phyloP scores from a whole-genome alignment of 2,329 filamentous ascomycete genomes.

The Fusarium sp. region DNA sequence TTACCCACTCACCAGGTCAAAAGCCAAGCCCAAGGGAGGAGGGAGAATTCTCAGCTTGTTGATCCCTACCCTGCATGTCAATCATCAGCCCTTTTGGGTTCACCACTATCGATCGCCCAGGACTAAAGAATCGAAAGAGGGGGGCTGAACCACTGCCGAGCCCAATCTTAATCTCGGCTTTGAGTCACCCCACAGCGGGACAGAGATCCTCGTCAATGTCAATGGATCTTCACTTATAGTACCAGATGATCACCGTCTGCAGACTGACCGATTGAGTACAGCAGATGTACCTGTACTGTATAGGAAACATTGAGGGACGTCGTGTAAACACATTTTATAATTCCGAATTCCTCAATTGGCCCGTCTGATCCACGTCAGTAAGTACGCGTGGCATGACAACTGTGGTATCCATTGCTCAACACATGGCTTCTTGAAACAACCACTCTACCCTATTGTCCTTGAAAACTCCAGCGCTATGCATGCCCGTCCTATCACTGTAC shows the following conservation, averaged over 20 bases:
- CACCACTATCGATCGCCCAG: conserved; percentile 12
- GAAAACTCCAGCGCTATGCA: conserved; percentile 47
- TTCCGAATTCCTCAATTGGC: not conserved
- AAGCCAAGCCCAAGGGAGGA: not conserved
- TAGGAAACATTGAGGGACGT: not conserved
- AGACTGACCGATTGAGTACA: not conserved
- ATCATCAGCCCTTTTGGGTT: conserved; percentile 20
- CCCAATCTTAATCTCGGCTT: conserved; percentile 17
- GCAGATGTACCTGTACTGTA: conserved; percentile 7
- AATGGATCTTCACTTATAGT: not conserved
- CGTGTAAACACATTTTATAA: not conserved
- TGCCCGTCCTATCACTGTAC: conserved; percentile 1
- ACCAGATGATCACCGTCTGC: not conserved
- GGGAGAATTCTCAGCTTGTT: conserved; percentile 26
- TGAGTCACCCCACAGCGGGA: conserved; percentile 16
- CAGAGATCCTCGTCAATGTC: conserved; percentile 11
- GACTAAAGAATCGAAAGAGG: conserved; percentile 7
- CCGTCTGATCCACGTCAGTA: not conserved
- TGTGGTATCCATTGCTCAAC: not conserved
- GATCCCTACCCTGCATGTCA: conserved; percentile 27
- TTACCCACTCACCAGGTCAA: conserved; percentile 24
- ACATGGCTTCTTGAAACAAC: not conserved
- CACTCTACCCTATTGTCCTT: not conserved
- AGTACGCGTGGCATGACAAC: not conserved
- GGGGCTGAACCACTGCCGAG: conserved; percentile 16